Base-by-base conservation (phyloP, 495 filamentous ascomycete species). In the Amphirosellinia nigrospora region DNA sequence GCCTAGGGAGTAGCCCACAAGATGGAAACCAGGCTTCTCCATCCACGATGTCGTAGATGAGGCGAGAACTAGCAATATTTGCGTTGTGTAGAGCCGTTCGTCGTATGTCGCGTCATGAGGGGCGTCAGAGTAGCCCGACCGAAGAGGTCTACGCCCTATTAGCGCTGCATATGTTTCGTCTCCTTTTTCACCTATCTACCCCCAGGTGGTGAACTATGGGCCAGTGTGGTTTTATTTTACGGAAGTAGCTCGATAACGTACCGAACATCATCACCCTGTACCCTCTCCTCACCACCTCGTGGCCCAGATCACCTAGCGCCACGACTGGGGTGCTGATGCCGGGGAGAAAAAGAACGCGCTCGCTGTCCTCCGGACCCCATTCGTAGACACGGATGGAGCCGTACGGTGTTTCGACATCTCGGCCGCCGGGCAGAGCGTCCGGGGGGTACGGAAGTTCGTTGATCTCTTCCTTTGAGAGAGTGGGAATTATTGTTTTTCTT, bases 1-100 rank as follows among this genome's bases (percentile, higher is more conserved):
- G 32, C 94, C 94, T 0, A 98, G 85, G 0, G 91, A 94, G 80
- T 96, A 97, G 3, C 94, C 95, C 15, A 96, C 80, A 0, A 97
- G 78, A 21, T 85, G 85, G 80, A 97, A 93, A 60, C 83, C 83
- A 15, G 79, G 80, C 2, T 80, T 79, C n/a, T 83, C 84, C 23
- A 86, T 87, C 92, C 92, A 94, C 38, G 88, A 74, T n/a, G 93
- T 73, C 3, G 83, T 82, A 0, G 91, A 93, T 3, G 93, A 93
- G 23, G 88, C 81, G 26, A 96, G 82, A 15, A 87, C 91, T 36
- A 92, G 82, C 41, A 94, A 79, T 30, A 96, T 91, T 78, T 95
- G 89, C 1, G 89, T 86, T 16, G 86, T 85, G 79, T 93, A 97
- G 7, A 98, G 88, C 2, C 88, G 86, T 3, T 85, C 80, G 79